phyloP scores from a whole-genome alignment of 495 filamentous ascomycete species.

The Geopyxis carbonaria region DNA sequence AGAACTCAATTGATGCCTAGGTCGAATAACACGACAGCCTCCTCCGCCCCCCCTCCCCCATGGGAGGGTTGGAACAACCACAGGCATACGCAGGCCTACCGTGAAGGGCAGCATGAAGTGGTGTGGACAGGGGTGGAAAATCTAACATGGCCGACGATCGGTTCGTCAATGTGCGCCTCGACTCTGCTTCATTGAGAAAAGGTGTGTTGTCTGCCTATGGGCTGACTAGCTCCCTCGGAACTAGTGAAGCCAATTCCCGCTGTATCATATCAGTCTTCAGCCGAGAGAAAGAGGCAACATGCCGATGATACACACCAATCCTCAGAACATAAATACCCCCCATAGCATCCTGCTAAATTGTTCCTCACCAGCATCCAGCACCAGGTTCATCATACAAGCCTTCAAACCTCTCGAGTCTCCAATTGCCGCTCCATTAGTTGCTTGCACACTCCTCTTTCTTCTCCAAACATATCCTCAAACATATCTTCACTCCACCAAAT shows the following conservation, averaged over 20 bases:
- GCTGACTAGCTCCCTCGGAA: slow-evolving; percentile 24
- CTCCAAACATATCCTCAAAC: slow-evolving; percentile 8
- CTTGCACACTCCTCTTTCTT: slow-evolving; percentile 3
- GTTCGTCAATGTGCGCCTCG: slow-evolving; percentile 20
- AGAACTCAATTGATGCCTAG: slow-evolving; percentile 17
- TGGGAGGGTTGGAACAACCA: not conserved
- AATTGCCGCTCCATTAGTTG: not conserved
- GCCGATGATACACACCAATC: not conserved
- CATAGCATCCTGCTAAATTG: slow-evolving; percentile 17
- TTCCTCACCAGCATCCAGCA: slow-evolving; percentile 7
- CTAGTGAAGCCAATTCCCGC: slow-evolving; percentile 19
- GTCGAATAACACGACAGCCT: slow-evolving; percentile 22
- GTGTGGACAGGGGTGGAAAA: slow-evolving; percentile 18
- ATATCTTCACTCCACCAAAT: slow-evolving; percentile 9
- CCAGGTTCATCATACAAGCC: not conserved
- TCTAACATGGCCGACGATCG: slow-evolving; percentile 23
- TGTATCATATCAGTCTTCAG: slow-evolving; percentile 7
- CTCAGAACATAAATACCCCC: slow-evolving; percentile 24
- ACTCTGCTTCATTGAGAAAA: slow-evolving; percentile 23
- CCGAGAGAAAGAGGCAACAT: slow-evolving; percentile 4
- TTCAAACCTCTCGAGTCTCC: slow-evolving; percentile 5
- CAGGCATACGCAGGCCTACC: slow-evolving; percentile 3
- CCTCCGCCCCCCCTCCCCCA: no score
- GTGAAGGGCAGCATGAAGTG: slow-evolving; percentile 15
- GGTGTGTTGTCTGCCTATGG: slow-evolving; percentile 24